Base-by-base conservation (phyloP, 2,329 filamentous ascomycete genomes). In the Corynespora cassiicola region DNA sequence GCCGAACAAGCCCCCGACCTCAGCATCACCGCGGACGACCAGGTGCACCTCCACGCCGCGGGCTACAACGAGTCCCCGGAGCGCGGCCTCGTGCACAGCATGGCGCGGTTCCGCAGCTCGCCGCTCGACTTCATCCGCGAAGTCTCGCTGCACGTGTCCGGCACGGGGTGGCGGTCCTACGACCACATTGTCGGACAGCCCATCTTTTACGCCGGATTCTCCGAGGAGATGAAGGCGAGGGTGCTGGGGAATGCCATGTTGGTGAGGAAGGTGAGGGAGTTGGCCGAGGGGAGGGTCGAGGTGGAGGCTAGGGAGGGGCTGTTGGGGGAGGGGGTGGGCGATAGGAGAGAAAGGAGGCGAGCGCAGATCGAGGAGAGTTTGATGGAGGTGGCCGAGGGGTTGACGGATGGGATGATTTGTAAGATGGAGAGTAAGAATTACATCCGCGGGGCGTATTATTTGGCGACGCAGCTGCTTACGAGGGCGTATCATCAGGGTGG, bases 361-460 rank as follows among this genome's bases (percentile, higher is more conserved):
- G 79, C 82, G 34, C 82, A 87, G 55, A 81, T 97, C 39, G 84
- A 90, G 60, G 75, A 77, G 23, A 85, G 85, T 41, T 74, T 99
- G 29, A 78, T 84, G 37, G 85, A 96, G 61, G 85, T 96, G 4
- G 87, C 89, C 4, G 89, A 94, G 49, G 85, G 86, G 51, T 85
- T 94, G 80, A 89, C 90, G 16, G 90, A 96, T 62, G 83, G 86
- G 48, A 97, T 99, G 94, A 96, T 99, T 47, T 97, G 92, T 80
- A 99, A 99, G 72, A 92, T 97, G 79, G 94, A 99, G 70, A 95
- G 87, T 75, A 95, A 91, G 65, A 76, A 82, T 2, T 97, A 97
- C 62, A 96, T 99, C 54, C 78, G 94, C 31, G 84, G 89, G 16
- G 92, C 94, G 30, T 97, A 97, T 66, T 99, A 96, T 65, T 64